These are phyloP conservation scores for Picochlorum sp. DNA, from an alignment of 139 green algal species.

Conservation along the genomic window DNA sequence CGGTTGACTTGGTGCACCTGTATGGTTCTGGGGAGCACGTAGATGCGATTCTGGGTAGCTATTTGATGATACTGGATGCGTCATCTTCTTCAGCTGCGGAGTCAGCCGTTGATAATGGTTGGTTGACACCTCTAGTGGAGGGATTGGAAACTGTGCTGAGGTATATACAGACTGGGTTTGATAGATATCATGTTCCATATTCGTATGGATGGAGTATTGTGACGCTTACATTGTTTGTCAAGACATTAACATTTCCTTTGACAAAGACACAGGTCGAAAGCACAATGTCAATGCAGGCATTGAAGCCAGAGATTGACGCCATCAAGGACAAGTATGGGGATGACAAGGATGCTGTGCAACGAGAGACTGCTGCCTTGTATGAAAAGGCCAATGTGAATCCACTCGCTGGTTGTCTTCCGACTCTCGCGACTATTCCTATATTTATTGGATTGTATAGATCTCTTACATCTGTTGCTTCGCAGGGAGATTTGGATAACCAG, in stretches of 20 bases:
- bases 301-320: conserved; percentile 81
- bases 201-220: conserved; percentile 94
- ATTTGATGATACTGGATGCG: conserved; percentile 1
- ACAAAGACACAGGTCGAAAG: conserved; percentile 91
- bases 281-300: conserved; percentile 58
- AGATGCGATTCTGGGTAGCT: background rate
- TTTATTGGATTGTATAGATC: conserved; percentile 85
- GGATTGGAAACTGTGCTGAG: conserved; percentile 58
- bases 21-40: background rate
- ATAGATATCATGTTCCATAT: conserved; percentile 73
- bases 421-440: conserved; percentile 84
- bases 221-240: conserved; percentile 82
- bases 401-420: conserved; percentile 77
- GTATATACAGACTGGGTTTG: conserved; percentile 68
- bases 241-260: conserved; percentile 87
- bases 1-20: too few relatives aligned
- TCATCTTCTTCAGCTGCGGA: conserved; percentile 9
- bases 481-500: conserved; percentile 38
- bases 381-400: conserved; percentile 79
- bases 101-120: conserved; percentile 33
- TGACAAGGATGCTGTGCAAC: conserved; percentile 69
- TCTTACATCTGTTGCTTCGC: conserved; percentile 45
- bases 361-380: conserved; percentile 78
- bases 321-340: conserved; percentile 84
- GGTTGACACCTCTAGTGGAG: conserved; percentile 54